These are phyloP conservation scores for Flaveria bidentis DNA, from an alignment of 129 eudicot genomes.

Conservation along the genomic window DNA sequence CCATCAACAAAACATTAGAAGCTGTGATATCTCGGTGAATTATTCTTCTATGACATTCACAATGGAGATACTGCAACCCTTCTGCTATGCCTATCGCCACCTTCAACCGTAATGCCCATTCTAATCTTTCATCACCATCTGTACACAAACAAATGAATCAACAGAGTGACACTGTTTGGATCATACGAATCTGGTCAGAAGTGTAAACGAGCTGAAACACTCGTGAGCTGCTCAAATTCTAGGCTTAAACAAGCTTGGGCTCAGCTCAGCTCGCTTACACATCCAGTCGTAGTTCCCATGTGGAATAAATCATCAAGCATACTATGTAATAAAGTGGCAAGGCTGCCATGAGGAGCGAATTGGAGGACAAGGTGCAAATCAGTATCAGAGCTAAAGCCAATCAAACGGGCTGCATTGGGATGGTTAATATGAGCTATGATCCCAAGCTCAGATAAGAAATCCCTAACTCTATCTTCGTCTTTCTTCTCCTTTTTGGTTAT, in stretches of 20 bases:
- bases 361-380: slow-evolving; percentile 90
- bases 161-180: background rate
- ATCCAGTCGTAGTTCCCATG: background rate
- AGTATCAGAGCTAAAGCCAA: slow-evolving; percentile 71
- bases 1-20: slow-evolving; percentile 76
- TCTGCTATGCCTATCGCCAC: slow-evolving; percentile 85
- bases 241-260: background rate
- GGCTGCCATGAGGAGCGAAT: slow-evolving; percentile 80
- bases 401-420: slow-evolving; percentile 71
- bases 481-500: slow-evolving; percentile 70
- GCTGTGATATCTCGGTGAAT: slow-evolving; percentile 95
- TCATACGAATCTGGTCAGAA: background rate
- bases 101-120: slow-evolving; percentile 72
- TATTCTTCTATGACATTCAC: slow-evolving; percentile 75
- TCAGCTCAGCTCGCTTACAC: background rate
- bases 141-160: slow-evolving; percentile 10
- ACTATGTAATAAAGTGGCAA: slow-evolving; percentile 67
- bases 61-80: slow-evolving; percentile 87
- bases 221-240: background rate
- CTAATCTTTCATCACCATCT: slow-evolving; percentile 46
- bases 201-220: background rate
- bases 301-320: background rate
- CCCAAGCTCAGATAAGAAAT: slow-evolving; percentile 90
- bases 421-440: slow-evolving; percentile 94
- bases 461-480: slow-evolving; percentile 69